These are phyloP conservation scores for Borovskyia barvae DNA, from an alignment of 208 protist species.

Conservation along the genomic window DNA sequence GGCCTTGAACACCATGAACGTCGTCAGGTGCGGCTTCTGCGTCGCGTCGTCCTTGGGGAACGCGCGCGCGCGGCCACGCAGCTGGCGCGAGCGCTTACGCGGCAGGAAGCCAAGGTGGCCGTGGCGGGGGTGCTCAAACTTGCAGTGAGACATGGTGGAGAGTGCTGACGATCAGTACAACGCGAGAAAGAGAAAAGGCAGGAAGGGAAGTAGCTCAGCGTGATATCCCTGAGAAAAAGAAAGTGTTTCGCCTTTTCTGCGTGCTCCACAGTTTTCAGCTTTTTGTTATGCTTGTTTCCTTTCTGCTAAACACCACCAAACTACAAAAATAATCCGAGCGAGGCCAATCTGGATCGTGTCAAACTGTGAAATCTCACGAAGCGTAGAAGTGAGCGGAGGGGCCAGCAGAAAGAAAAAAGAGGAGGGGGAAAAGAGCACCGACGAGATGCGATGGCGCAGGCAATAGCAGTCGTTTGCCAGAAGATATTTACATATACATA, in stretches of 20 bases:
- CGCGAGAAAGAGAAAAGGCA: neutral
- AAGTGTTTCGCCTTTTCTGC: neutral
- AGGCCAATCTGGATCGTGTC: no score
- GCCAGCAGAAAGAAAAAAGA: no score
- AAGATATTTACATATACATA: no score
- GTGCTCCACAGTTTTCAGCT: neutral
- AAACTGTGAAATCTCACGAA: no score
- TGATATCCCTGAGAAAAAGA: neutral
- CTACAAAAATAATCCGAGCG: no score
- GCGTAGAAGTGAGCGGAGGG: no score
- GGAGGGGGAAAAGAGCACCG: no score
- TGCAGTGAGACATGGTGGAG: conserved; percentile 92
- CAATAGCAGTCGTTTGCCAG: no score
- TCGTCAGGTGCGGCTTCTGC: conserved; percentile 96
- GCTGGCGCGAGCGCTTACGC: conserved; percentile 93
- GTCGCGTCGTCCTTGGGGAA: conserved; percentile 96
- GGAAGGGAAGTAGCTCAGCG: neutral
- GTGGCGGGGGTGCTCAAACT: conserved; percentile 98
- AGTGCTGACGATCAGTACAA: neutral
- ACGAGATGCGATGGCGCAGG: no score
- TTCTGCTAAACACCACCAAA: no score
- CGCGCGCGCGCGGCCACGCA: conserved; percentile 91
- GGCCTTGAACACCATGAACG: conserved; percentile 99
- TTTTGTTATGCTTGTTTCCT: neutral
- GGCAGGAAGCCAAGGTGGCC: conserved; percentile 98